Percentiles rank a stretch among this genome's conserved stretches.
Conservation (phyloP, 192 early-diverging fungal genomes). For the Pilaira anomala region DNA sequence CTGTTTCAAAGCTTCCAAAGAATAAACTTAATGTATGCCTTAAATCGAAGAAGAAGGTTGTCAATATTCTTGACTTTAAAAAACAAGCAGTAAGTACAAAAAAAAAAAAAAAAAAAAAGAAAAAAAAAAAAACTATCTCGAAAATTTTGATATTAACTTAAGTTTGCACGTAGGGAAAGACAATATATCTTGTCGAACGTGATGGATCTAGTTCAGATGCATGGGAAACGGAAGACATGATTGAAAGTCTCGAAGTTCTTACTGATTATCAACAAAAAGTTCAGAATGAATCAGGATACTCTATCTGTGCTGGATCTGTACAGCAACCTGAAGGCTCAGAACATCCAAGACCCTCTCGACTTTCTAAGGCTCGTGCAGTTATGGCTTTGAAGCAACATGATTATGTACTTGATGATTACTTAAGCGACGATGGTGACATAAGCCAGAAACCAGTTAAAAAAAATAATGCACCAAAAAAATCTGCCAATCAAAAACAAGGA, state of each 20-base stretch:
- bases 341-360: not conserved
- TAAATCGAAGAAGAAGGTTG: too few relatives aligned
- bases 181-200: conserved; percentile 11
- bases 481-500: not conserved
- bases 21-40: too few relatives aligned
- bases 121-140: too few relatives aligned
- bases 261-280: not conserved
- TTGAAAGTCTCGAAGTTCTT: not conserved
- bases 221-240: conserved; percentile 1
- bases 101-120: too few relatives aligned
- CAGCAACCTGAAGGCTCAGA: too few relatives aligned
- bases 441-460: not conserved
- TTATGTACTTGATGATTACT: not conserved
- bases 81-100: too few relatives aligned
- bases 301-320: not conserved
- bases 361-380: conserved; percentile 16
- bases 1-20: too few relatives aligned
- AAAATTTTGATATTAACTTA: too few relatives aligned
- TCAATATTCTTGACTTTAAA: too few relatives aligned
- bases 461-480: not conserved
- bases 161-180: not conserved
- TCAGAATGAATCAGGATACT: conserved; percentile 1
- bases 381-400: not conserved
- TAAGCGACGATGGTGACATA: not conserved
- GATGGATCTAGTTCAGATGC: not conserved